Percentiles rank a stretch among this genome's conserved stretches.
Conservation (phyloP, 352 stramenopile genomes). For the Globisporangium recalcitrans region DNA sequence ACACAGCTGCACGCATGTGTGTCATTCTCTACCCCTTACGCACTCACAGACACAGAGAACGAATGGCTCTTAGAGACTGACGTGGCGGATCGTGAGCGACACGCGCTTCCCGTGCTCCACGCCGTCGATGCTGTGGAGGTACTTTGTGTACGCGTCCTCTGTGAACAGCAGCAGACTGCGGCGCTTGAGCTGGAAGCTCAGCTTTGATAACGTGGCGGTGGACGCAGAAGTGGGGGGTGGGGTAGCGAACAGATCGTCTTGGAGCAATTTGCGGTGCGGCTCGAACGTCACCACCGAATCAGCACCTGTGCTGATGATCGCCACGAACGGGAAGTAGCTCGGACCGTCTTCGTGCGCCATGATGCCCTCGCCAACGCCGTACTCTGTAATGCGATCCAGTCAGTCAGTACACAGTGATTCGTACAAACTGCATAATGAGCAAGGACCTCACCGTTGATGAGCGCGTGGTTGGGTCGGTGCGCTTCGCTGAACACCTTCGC, state of each 20-base stretch:
- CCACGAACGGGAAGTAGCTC: constrained; percentile 60
- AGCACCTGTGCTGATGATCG: constrained; percentile 60
- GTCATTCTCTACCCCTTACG: background rate
- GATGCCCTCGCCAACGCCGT: constrained; percentile 58
- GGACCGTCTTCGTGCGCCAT: constrained; percentile 68
- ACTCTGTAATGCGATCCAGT: constrained; percentile 29
- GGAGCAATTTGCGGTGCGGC: constrained; percentile 36
- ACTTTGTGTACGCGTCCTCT: constrained; percentile 44
- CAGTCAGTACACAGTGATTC: background rate
- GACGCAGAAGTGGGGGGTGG: background rate
- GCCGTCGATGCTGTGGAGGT: constrained; percentile 61
- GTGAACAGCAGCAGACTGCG: constrained; percentile 60
- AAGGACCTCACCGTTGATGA: constrained; percentile 56
- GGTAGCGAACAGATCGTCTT: background rate
- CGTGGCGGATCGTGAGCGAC: constrained; percentile 56
- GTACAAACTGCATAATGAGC: background rate
- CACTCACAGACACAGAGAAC: too few species aligned
- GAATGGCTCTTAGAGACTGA: constrained; percentile 12
- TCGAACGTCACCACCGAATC: constrained; percentile 52
- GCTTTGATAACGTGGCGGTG: constrained; percentile 12
- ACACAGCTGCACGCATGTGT: too few species aligned
- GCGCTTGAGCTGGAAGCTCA: constrained; percentile 39
- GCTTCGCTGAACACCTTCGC: constrained; percentile 42
- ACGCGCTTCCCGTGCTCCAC: constrained; percentile 39
- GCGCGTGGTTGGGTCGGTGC: constrained; percentile 49